Evolutionary conservation across 2,329 filamentous ascomycete species (phyloP).

Genomic region (Fusarium sp.): DNA sequence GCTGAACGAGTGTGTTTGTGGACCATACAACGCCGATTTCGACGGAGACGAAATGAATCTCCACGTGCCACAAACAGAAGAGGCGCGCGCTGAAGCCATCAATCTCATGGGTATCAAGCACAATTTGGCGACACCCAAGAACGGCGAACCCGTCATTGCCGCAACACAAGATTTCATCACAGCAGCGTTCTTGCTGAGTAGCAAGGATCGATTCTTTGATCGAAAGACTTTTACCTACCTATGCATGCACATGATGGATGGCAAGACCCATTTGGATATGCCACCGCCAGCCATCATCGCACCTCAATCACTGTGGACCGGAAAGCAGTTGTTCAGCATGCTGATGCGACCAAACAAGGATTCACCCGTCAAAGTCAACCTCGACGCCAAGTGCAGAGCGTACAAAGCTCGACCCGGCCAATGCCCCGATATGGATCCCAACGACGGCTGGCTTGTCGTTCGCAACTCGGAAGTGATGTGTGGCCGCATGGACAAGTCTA

Average conservation of each 20-base stretch:
- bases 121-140: constrained; percentile 95
- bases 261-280: constrained; percentile 79
- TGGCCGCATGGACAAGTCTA: constrained; percentile 96
- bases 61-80: constrained; percentile 97
- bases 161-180: constrained; percentile 99
- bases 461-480: constrained; percentile 98
- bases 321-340: constrained; percentile 95
- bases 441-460: constrained; percentile 91
- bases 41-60: constrained; percentile 99
- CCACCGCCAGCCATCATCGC: constrained; percentile 89
- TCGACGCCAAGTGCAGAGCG: constrained; percentile 91
- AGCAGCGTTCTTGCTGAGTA: constrained; percentile 88
- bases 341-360: constrained; percentile 88
- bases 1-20: constrained; percentile 97
- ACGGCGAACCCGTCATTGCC: constrained; percentile 96
- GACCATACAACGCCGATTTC: constrained; percentile 98
- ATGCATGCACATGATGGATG: constrained; percentile 93
- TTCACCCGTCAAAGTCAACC: constrained; percentile 86
- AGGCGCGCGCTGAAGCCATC: constrained; percentile 93
- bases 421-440: constrained; percentile 78
- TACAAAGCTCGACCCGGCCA: constrained; percentile 71
- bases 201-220: constrained; percentile 93
- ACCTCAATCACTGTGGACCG: constrained; percentile 90
- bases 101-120: constrained; percentile 98
- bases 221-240: constrained; percentile 88